Conservation (phyloP, 805 yeast genomes). For the Wickerhamiella lipophila region DNA sequence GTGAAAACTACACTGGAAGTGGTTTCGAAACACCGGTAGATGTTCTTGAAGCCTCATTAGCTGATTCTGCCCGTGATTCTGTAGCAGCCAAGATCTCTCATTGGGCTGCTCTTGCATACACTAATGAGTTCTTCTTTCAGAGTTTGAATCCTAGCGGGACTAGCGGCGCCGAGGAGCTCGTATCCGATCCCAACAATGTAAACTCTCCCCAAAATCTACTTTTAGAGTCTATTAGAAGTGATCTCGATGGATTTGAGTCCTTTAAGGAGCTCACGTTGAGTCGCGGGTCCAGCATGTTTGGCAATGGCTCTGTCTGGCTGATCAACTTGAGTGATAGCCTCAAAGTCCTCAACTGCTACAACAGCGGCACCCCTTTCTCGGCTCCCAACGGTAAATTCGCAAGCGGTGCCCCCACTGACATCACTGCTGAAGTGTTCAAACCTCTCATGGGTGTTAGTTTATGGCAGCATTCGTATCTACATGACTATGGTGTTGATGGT, state of each 20-base stretch:
- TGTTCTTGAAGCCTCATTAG: conserved; percentile 11
- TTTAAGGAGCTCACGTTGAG: conserved; percentile 62
- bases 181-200: conserved; percentile 31
- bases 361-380: conserved; percentile 61
- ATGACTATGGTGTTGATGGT: conserved; percentile 75
- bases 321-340: conserved; percentile 41
- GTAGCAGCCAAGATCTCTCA: conserved; percentile 44
- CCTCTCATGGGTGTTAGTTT: conserved; percentile 67
- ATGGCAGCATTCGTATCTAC: conserved; percentile 77
- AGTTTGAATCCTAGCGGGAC: conserved; percentile 11
- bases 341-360: conserved; percentile 74
- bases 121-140: conserved; percentile 66
- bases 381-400: background rate
- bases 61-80: conserved; percentile 8
- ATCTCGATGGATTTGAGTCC: conserved; percentile 31
- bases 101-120: conserved; percentile 72
- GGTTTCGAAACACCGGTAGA: conserved; percentile 1
- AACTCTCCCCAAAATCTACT: conserved; percentile 45
- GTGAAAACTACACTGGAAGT: conserved; percentile 10
- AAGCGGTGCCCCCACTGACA: background rate
- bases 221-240: conserved; percentile 15
- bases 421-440: conserved; percentile 7
- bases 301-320: conserved; percentile 92
- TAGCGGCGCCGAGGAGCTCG: conserved; percentile 4
- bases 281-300: conserved; percentile 65